Evolutionary conservation across 192 early-diverging fungal species (phyloP).

Genomic region (Oehlia diaphana): DNA sequence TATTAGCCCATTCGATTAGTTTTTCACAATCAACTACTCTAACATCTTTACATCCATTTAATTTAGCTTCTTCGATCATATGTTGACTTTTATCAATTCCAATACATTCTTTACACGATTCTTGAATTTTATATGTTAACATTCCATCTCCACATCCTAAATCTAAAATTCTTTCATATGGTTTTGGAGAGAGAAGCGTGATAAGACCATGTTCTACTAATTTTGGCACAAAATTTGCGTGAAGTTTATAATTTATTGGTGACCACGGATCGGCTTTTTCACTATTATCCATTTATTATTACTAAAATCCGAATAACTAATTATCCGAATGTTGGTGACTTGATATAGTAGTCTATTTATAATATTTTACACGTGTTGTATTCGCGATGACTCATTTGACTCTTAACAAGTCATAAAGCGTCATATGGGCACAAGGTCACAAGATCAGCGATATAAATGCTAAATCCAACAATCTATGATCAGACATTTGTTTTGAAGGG

Average conservation of each 20-base stretch:
- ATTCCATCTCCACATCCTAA: constrained; percentile 70
- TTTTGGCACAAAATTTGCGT: constrained; percentile 13
- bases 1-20: constrained; percentile 38
- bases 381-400: too few species aligned
- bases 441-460: too few species aligned
- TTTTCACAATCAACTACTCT: constrained; percentile 59
- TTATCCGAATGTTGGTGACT: too few species aligned
- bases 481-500: too few species aligned
- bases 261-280: neutral
- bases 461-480: too few species aligned
- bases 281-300: neutral
- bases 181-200: constrained; percentile 47
- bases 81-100: constrained; percentile 58
- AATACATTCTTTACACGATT: constrained; percentile 48
- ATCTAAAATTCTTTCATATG: constrained; percentile 62
- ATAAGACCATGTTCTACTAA: neutral
- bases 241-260: neutral
- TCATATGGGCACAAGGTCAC: too few species aligned
- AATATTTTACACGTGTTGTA: too few species aligned
- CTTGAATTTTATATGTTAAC: constrained; percentile 55
- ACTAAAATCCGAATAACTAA: too few species aligned
- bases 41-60: constrained; percentile 38
- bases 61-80: constrained; percentile 56
- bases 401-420: too few species aligned
- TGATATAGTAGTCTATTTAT: too few species aligned